Conservation (phyloP, 768 basidiomycete genomes). For the Leccinum boreale region DNA sequence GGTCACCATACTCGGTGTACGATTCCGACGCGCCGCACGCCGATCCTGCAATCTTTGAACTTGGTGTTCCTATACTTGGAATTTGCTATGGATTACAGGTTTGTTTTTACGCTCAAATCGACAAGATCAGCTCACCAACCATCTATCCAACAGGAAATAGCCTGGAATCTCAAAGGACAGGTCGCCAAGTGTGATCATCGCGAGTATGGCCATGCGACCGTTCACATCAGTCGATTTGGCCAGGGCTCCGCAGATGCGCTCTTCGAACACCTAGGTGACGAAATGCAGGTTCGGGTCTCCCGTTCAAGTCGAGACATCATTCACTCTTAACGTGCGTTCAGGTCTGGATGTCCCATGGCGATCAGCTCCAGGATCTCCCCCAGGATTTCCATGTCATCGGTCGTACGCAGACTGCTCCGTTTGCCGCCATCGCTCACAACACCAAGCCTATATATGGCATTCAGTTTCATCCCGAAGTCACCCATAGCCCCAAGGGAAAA, state of each 20-base stretch:
- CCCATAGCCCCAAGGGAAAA: constrained; percentile 86
- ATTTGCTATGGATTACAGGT: constrained; percentile 98
- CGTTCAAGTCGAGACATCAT: neutral
- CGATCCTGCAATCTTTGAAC: constrained; percentile 84
- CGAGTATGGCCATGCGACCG: constrained; percentile 90
- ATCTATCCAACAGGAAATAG: constrained; percentile 70
- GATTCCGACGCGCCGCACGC: constrained; percentile 90
- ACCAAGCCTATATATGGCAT: constrained; percentile 90
- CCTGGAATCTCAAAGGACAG: constrained; percentile 80
- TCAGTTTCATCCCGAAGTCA: constrained; percentile 99
- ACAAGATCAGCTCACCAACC: neutral
- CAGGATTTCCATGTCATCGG: constrained; percentile 86
- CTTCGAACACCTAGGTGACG: constrained; percentile 83
- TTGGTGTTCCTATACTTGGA: constrained; percentile 89
- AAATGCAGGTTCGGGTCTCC: constrained; percentile 67
- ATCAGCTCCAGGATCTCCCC: constrained; percentile 83
- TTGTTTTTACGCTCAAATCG: constrained; percentile 10
- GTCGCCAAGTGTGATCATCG: constrained; percentile 86
- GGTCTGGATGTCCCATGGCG: constrained; percentile 99
- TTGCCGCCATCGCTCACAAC: constrained; percentile 89
- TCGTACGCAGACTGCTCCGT: constrained; percentile 82
- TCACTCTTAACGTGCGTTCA: constrained; percentile 29
- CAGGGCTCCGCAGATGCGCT: constrained; percentile 63
- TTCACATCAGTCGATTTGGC: constrained; percentile 67
- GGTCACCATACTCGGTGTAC: constrained; percentile 98